A percentile compares a stretch with the other conserved stretches of the same genome.
phyloP scores from a whole-genome alignment of 2,329 filamentous ascomycete genomes.

The Neobulgaria alba region DNA sequence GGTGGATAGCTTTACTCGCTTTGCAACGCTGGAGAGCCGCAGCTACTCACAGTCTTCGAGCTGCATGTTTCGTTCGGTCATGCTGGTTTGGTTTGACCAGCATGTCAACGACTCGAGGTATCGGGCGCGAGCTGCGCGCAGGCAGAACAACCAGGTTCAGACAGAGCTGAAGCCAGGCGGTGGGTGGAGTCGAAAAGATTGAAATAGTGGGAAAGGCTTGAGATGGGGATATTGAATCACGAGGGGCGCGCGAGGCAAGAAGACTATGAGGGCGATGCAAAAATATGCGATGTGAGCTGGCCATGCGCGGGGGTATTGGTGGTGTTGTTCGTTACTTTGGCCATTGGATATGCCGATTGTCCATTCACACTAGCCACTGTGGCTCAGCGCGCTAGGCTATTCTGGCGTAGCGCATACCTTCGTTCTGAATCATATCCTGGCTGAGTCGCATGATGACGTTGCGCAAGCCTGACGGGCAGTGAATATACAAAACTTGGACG shows the following conservation, averaged over 20 bases:
- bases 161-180: too few relatives aligned
- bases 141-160: too few relatives aligned
- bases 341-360: background rate
- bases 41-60: conserved; percentile 71
- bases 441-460: too few relatives aligned
- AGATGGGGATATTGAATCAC: background rate
- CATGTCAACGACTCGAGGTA: conserved; percentile 44
- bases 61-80: conserved; percentile 72
- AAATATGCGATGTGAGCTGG: conserved; percentile 1
- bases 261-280: background rate
- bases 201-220: too few relatives aligned
- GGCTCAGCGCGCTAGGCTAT: background rate
- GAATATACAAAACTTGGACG: too few relatives aligned
- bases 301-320: too few relatives aligned
- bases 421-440: too few relatives aligned
- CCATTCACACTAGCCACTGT: too few relatives aligned
- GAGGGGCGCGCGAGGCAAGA: background rate
- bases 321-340: background rate
- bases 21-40: background rate
- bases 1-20: background rate
- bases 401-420: too few relatives aligned
- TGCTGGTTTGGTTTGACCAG: conserved; percentile 49
- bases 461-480: too few relatives aligned
- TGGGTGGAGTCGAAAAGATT: too few relatives aligned
- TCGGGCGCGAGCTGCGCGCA: too few relatives aligned